These are phyloP conservation scores for Insectozyma bohioensis DNA, from an alignment of 1,139 yeast species.

Conservation along the genomic window DNA sequence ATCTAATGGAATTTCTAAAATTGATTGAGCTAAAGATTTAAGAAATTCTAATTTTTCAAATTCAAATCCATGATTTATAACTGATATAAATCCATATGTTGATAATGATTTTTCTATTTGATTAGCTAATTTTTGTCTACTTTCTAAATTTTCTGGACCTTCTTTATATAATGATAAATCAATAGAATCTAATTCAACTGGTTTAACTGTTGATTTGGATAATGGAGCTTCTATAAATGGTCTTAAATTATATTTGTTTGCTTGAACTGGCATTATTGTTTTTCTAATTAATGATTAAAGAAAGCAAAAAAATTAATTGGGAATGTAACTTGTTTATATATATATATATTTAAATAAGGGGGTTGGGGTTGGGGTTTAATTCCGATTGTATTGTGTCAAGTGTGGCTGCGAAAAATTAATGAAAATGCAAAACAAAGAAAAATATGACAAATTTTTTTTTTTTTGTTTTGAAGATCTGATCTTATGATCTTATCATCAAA, in stretches of 20 bases:
- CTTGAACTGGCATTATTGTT: conserved; percentile 12
- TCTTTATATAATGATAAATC: conserved; percentile 35
- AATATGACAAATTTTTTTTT: too few relatives aligned
- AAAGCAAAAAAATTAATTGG: neutral
- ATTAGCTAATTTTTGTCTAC: conserved; percentile 30
- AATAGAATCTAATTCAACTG: conserved; percentile 32
- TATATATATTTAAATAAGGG: too few relatives aligned
- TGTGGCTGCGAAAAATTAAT: conserved; percentile 10
- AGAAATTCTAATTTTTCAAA: conserved; percentile 28
- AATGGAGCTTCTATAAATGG: conserved; percentile 32
- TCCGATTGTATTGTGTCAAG: conserved; percentile 4
- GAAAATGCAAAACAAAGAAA: too few relatives aligned
- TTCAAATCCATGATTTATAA: conserved; percentile 37
- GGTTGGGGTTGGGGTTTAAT: conserved; percentile 1
- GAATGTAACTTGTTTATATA: too few relatives aligned
- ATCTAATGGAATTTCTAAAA: conserved; percentile 42
- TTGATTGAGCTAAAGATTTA: conserved; percentile 36
- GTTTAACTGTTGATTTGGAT: conserved; percentile 18
- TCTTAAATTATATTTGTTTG: conserved; percentile 27
- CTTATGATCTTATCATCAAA: too few relatives aligned
- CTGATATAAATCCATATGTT: conserved; percentile 46
- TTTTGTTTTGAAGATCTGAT: too few relatives aligned
- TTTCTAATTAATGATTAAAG: neutral
- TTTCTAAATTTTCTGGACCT: conserved; percentile 28
- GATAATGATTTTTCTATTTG: conserved; percentile 36